Percentiles rank a stretch among this genome's conserved stretches.
Conservation (phyloP, 1,139 yeast species). For the Hyphopichia fennica region DNA sequence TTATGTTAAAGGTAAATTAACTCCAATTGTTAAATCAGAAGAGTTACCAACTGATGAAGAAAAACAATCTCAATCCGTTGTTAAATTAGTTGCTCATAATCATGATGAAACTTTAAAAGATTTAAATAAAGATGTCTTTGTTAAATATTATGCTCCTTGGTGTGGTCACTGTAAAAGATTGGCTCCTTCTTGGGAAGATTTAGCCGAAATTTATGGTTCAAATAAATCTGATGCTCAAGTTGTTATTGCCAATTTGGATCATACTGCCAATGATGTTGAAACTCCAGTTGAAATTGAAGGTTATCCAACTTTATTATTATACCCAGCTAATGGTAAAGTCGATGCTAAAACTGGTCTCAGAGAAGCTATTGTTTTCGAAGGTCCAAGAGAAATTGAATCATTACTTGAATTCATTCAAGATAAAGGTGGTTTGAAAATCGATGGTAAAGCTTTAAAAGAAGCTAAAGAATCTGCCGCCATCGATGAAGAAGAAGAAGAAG, state of each 20-base stretch:
- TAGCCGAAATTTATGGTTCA: constrained; percentile 65
- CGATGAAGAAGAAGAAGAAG: constrained; percentile 26
- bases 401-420: constrained; percentile 70
- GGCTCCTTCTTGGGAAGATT: constrained; percentile 89
- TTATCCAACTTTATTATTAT: constrained; percentile 89
- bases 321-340: constrained; percentile 84
- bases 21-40: constrained; percentile 82
- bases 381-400: constrained; percentile 73
- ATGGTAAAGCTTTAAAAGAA: constrained; percentile 38
- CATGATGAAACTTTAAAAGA: constrained; percentile 72
- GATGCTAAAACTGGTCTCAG: constrained; percentile 51
- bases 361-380: constrained; percentile 68
- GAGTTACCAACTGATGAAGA: constrained; percentile 71
- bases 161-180: constrained; percentile 98
- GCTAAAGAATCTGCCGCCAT: constrained; percentile 31
- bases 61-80: constrained; percentile 69
- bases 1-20: constrained; percentile 62
- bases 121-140: constrained; percentile 77
- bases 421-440: constrained; percentile 59
- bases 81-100: constrained; percentile 80
- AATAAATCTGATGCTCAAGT: constrained; percentile 54
- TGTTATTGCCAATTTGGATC: constrained; percentile 83
- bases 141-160: constrained; percentile 98
- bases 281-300: constrained; percentile 69
- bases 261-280: constrained; percentile 84